Conservation (phyloP, 2,329 filamentous ascomycete genomes). For the Ascocoryne sarcoides region DNA sequence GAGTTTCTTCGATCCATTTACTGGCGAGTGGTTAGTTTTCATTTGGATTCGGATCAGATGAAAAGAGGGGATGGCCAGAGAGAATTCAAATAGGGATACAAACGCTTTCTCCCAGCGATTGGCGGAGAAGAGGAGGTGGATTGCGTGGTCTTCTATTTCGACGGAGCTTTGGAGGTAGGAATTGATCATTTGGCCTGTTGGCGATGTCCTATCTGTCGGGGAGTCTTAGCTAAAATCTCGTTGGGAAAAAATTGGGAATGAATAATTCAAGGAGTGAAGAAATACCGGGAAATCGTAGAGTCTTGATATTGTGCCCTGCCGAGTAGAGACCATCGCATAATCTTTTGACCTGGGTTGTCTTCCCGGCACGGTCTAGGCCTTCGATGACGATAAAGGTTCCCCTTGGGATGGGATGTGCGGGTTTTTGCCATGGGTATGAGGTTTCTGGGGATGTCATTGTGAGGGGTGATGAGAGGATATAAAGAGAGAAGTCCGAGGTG, state of each 20-base stretch:
- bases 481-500: too few species aligned
- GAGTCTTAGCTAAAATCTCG: conserved; percentile 8
- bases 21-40: conserved; percentile 28
- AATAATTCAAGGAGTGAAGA: conserved; percentile 1
- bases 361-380: conserved; percentile 63
- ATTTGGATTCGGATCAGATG: not conserved
- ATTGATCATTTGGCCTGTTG: conserved; percentile 62
- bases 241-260: not conserved
- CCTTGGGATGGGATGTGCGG: conserved; percentile 26
- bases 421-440: conserved; percentile 24
- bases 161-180: conserved; percentile 51
- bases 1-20: conserved; percentile 40
- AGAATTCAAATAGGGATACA: conserved; percentile 1
- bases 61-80: too few species aligned
- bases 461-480: too few species aligned
- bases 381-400: conserved; percentile 63
- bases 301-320: conserved; percentile 43
- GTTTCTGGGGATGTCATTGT: conserved; percentile 11
- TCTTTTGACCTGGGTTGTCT: conserved; percentile 59
- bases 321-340: conserved; percentile 44
- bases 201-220: conserved; percentile 51
- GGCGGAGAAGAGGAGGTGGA: conserved; percentile 64
- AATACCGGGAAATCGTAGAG: conserved; percentile 60
- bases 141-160: conserved; percentile 59
- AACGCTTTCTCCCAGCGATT: conserved; percentile 56